Percentiles rank a stretch among this genome's conserved stretches.
Conservation (phyloP, 1,139 yeast genomes). For the Yamadazyma songkhlaensis region DNA sequence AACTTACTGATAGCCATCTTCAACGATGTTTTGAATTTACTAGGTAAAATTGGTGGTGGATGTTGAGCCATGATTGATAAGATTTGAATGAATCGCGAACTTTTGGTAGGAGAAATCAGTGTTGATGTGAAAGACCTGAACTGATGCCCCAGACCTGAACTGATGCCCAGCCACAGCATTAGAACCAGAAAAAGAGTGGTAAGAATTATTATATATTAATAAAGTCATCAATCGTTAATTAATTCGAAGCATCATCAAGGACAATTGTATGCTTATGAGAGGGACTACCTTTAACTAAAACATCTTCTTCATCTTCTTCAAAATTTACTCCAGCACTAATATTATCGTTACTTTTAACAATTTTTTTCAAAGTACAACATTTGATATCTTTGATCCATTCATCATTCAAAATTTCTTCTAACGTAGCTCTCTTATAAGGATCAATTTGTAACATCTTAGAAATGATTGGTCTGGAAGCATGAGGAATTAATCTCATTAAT, state of each 20-base stretch:
- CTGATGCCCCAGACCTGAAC: too few species aligned
- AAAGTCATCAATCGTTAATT: slow-evolving; percentile 8
- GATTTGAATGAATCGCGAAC: too few species aligned
- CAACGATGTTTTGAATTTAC: slow-evolving; percentile 63
- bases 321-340: slow-evolving; percentile 22
- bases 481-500: slow-evolving; percentile 80
- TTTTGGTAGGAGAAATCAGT: too few species aligned
- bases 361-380: slow-evolving; percentile 39
- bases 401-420: slow-evolving; percentile 65
- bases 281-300: slow-evolving; percentile 38
- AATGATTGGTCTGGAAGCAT: slow-evolving; percentile 76
- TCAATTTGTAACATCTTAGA: slow-evolving; percentile 71
- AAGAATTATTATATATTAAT: slow-evolving; percentile 1
- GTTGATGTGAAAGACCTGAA: too few species aligned
- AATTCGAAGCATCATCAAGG: slow-evolving; percentile 17
- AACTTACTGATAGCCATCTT: slow-evolving; percentile 82
- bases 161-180: too few species aligned
- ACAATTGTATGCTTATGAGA: slow-evolving; percentile 43
- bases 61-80: slow-evolving; percentile 18
- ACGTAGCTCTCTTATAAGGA: slow-evolving; percentile 64
- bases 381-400: slow-evolving; percentile 68
- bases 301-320: slow-evolving; percentile 41
- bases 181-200: too few species aligned
- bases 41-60: slow-evolving; percentile 33
- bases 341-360: slow-evolving; percentile 22